phyloP scores from a whole-genome alignment of 495 filamentous ascomycete species.

The Penicillium subrubescens region DNA sequence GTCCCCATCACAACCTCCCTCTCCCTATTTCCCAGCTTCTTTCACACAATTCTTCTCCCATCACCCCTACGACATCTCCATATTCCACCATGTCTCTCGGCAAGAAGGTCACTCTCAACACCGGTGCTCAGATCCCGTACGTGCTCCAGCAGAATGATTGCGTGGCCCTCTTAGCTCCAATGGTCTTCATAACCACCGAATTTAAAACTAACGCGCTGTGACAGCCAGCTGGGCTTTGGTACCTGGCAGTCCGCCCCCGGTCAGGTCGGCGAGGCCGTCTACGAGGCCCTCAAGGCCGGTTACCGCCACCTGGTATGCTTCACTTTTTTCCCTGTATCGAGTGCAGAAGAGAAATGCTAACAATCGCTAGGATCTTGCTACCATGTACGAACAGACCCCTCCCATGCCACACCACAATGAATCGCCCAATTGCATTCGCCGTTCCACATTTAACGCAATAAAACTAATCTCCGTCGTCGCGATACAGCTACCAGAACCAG shows the following conservation, averaged over 20 bases:
- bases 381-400: conserved; percentile 36
- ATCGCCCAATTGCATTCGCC: neutral
- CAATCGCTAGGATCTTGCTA: conserved; percentile 42
- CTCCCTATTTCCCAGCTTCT: neutral
- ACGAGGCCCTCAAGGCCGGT: conserved; percentile 54
- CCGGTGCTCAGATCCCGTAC: conserved; percentile 48
- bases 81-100: conserved; percentile 47
- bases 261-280: conserved; percentile 56
- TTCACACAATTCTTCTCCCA: conserved; percentile 1
- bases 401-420: neutral
- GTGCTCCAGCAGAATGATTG: conserved; percentile 12
- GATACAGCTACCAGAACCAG: conserved; percentile 51
- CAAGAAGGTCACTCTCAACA: conserved; percentile 48
- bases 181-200: neutral
- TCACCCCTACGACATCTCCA: neutral
- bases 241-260: conserved; percentile 59
- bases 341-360: conserved; percentile 16
- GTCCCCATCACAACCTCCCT: neutral
- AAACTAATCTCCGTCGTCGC: conserved; percentile 47
- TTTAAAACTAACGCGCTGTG: neutral
- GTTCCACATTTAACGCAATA: neutral
- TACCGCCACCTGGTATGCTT: conserved; percentile 55
- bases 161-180: neutral
- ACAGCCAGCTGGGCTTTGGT: conserved; percentile 53
- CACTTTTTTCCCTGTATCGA: neutral